These are phyloP conservation scores for Fomitopsis pinicola DNA, from an alignment of 1,284 basidiomycete species.

Conservation along the genomic window DNA sequence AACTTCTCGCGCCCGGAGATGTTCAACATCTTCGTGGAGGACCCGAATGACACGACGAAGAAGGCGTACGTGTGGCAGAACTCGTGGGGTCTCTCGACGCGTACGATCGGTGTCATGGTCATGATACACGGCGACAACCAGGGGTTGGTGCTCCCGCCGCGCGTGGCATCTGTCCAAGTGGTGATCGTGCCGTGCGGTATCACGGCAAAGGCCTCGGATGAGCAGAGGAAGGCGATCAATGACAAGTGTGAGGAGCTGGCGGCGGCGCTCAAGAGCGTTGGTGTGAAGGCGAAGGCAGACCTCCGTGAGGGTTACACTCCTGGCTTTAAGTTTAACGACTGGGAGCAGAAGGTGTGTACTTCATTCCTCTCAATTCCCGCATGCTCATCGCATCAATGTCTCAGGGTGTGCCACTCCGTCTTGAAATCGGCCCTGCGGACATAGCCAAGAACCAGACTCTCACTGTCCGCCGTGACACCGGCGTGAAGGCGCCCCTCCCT, in stretches of 20 bases:
- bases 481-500: slow-evolving; percentile 73
- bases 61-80: slow-evolving; percentile 96
- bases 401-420: slow-evolving; percentile 92
- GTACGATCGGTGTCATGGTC: slow-evolving; percentile 97
- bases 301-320: slow-evolving; percentile 95
- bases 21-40: slow-evolving; percentile 98
- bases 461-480: slow-evolving; percentile 86
- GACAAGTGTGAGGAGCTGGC: slow-evolving; percentile 77
- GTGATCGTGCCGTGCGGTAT: slow-evolving; percentile 93
- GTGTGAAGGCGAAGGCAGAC: slow-evolving; percentile 87
- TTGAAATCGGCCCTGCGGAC: slow-evolving; percentile 96
- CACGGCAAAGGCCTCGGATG: slow-evolving; percentile 75
- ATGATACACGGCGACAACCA: slow-evolving; percentile 99
- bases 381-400: slow-evolving; percentile 3
- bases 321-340: slow-evolving; percentile 99
- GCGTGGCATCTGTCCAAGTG: slow-evolving; percentile 91
- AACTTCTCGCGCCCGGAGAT: slow-evolving; percentile 96
- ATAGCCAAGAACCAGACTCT: slow-evolving; percentile 82
- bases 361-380: slow-evolving; percentile 1
- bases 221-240: slow-evolving; percentile 72
- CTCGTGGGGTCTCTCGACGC: slow-evolving; percentile 97
- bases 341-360: slow-evolving; percentile 85
- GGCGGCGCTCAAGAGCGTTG: slow-evolving; percentile 63
- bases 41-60: slow-evolving; percentile 70
- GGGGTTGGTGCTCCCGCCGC: slow-evolving; percentile 92